Conservation (phyloP, 2,329 filamentous ascomycete genomes). For the Fusarium sarcochroum region DNA sequence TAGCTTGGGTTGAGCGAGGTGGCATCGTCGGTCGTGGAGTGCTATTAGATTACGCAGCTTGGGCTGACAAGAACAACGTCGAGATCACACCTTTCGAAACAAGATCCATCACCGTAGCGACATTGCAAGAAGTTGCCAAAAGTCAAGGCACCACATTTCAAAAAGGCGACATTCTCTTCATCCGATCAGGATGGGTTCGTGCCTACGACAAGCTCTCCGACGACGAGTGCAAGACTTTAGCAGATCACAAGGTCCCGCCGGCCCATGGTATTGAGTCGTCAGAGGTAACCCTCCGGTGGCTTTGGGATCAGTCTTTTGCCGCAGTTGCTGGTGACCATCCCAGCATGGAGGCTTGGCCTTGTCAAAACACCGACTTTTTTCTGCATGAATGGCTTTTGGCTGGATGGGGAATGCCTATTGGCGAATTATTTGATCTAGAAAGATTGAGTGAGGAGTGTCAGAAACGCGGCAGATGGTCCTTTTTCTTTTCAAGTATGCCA, state of each 20-base stretch:
- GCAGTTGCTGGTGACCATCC: slow-evolving; percentile 71
- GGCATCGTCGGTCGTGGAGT: slow-evolving; percentile 66
- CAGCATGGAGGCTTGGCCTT: slow-evolving; percentile 64
- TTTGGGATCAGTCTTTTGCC: slow-evolving; percentile 69
- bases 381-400: slow-evolving; percentile 63
- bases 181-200: slow-evolving; percentile 66
- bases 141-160: slow-evolving; percentile 60
- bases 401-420: slow-evolving; percentile 67
- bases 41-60: slow-evolving; percentile 66
- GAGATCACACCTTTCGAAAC: slow-evolving; percentile 58
- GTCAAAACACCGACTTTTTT: slow-evolving; percentile 50
- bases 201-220: slow-evolving; percentile 57
- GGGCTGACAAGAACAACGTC: slow-evolving; percentile 56
- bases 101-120: slow-evolving; percentile 58
- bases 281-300: slow-evolving; percentile 65
- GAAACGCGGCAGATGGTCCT: slow-evolving; percentile 54
- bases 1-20: slow-evolving; percentile 47
- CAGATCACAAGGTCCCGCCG: slow-evolving; percentile 49
- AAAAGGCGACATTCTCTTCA: slow-evolving; percentile 69
- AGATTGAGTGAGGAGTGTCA: slow-evolving; percentile 53
- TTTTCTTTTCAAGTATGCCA: slow-evolving; percentile 54
- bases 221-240: slow-evolving; percentile 55
- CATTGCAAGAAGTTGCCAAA: slow-evolving; percentile 60
- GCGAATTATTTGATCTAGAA: slow-evolving; percentile 64
- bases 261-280: slow-evolving; percentile 62